A percentile compares a stretch with the other conserved stretches of the same genome.
Conservation (phyloP, 345 rosid species). For the Viola odorata region DNA sequence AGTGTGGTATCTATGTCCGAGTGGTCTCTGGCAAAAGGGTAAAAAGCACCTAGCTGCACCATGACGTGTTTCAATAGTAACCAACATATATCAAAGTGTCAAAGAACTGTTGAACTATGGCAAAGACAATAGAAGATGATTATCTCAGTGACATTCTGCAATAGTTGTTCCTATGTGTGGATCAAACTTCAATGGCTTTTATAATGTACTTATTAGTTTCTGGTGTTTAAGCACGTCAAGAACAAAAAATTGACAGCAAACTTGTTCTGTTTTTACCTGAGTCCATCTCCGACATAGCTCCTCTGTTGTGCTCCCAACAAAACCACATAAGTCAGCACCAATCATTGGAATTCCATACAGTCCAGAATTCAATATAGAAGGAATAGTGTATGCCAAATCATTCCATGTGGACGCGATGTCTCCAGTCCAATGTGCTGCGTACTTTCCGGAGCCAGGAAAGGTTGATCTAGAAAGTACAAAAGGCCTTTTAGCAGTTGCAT, state of each 20-base stretch:
- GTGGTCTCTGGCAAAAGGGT: conserved; percentile 81
- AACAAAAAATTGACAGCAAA: no score
- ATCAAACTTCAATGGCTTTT: no score
- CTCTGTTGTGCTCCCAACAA: conserved; percentile 45
- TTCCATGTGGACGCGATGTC: conserved; percentile 66
- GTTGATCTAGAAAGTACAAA: conserved; percentile 73
- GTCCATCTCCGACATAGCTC: conserved; percentile 74
- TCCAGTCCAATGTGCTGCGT: conserved; percentile 81
- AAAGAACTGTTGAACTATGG: no score
- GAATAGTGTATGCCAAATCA: conserved; percentile 56
- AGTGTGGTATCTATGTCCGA: conserved; percentile 22
- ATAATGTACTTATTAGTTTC: no score
- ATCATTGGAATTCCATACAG: conserved; percentile 79
- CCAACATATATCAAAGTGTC: no score
- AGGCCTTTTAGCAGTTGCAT: conserved; percentile 49
- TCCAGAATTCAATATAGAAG: conserved; percentile 57
- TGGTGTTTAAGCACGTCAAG: no score
- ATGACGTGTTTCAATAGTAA: no score
- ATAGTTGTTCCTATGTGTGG: no score
- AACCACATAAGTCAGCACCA: conserved; percentile 80
- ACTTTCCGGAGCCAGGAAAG: conserved; percentile 65
- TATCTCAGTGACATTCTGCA: no score
- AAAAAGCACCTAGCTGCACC: conserved; percentile 68
- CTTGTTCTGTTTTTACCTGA: conserved; percentile 34
- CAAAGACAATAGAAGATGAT: no score